Base-by-base conservation (phyloP, 805 yeast species). In the Suhomyces emberorum region DNA sequence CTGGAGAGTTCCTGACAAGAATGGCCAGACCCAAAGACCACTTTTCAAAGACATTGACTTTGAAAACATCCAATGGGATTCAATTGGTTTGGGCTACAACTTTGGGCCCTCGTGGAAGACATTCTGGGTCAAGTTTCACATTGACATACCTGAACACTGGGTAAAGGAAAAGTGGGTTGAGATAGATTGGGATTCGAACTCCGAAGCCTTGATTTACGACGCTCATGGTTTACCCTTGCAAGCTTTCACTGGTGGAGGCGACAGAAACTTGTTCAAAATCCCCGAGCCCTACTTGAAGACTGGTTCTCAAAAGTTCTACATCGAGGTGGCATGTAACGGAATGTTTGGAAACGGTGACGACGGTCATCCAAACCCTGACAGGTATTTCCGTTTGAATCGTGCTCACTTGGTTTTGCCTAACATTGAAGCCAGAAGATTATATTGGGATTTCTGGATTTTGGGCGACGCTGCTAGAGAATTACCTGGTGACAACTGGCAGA, bases 61-160 rank as follows among this genome's bases (percentile, higher is more conserved):
- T 46, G 65, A 57, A 15, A 51, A 52, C 3, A 54, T 70, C 22
- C 66, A 72, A 15, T 78, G 79, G 70, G 63, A 70, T 46, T 63
- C 68, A 16, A 82, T 86, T n/a, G 57, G 61, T 10, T 79, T 79
- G 46, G 95, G 93, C 15, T 81, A 85, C 47, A 63, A 70, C 7
- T 88, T 85, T 57, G 97, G 98, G 0, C 98, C 98, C 3, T 83
- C 95, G 10, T 91, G 98, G 98, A 82, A 91, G 40, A 84, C 98
- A 1, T 95, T 88, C 46, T 91, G 98, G 98, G 88, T 93, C 61
- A 75, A 78, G 47, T 63, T 91, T 15, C 61, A 70, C 10, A 61
- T 86, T 39, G 64, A 67, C n/a, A 65, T 91, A 4, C 95, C 96
- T 0, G 47, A 65, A 11, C 56, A 69, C 3, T 81, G 86, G 85